Evolutionary conservation across 1,284 basidiomycete species (phyloP).

Genomic region (Sanghuangporus baumii): DNA sequence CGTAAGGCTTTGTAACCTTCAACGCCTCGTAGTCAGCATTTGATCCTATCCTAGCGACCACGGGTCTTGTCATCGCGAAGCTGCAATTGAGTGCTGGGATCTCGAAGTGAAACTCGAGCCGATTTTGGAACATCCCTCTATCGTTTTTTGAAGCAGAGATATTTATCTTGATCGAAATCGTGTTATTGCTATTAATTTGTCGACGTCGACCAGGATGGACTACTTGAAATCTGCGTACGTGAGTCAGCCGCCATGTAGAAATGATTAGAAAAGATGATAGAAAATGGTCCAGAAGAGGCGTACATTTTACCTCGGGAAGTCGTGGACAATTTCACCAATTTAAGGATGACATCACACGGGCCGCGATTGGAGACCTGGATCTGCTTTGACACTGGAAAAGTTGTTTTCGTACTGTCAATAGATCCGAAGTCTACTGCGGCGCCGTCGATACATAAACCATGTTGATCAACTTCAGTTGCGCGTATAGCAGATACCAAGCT

Average conservation of each 20-base stretch:
- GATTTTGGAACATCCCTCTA: constrained; percentile 31
- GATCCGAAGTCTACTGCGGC: constrained; percentile 20
- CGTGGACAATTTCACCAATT: background rate
- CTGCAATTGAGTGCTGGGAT: constrained; percentile 22
- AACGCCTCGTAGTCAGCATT: constrained; percentile 35
- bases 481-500: constrained; percentile 16
- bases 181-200: background rate
- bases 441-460: constrained; percentile 30
- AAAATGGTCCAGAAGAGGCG: constrained; percentile 26
- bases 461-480: constrained; percentile 31
- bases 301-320: background rate
- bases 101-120: constrained; percentile 34
- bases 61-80: constrained; percentile 37
- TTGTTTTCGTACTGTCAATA: background rate
- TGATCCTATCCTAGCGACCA: constrained; percentile 37
- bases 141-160: constrained; percentile 28
- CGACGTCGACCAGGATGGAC: constrained; percentile 9
- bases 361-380: background rate
- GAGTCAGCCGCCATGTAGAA: constrained; percentile 21
- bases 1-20: constrained; percentile 34
- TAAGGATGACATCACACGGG: background rate
- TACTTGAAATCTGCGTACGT: constrained; percentile 24
- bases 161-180: constrained; percentile 18
- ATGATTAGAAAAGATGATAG: too few relatives aligned
- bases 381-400: background rate